phyloP scores from a whole-genome alignment of 768 basidiomycete species.

The Trametes meyenii region DNA sequence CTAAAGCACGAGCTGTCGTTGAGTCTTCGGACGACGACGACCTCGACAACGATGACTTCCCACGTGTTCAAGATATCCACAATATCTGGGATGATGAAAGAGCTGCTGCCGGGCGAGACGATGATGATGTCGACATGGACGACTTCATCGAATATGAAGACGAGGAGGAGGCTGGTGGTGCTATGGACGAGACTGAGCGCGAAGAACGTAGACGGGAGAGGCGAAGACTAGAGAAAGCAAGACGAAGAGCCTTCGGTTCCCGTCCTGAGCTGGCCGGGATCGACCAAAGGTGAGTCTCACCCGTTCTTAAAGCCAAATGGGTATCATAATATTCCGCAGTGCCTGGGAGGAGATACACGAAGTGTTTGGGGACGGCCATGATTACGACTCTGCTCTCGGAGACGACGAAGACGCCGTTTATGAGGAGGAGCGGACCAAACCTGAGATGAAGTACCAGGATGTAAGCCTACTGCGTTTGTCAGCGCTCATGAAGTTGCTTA shows the following conservation, averaged over 20 bases:
- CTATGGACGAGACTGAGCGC: conserved; percentile 73
- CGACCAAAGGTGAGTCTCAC: conserved; percentile 72
- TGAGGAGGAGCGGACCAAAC: conserved; percentile 57
- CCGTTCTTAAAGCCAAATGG: background rate
- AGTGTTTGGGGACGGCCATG: conserved; percentile 94
- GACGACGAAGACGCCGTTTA: conserved; percentile 68
- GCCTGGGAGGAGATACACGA: conserved; percentile 96
- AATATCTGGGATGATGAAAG: conserved; percentile 86
- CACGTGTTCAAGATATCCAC: conserved; percentile 60
- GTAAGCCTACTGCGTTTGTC: conserved; percentile 46
- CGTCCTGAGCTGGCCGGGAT: conserved; percentile 77
- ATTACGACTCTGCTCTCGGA: conserved; percentile 92
- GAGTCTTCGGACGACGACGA: conserved; percentile 85
- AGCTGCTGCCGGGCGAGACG: conserved; percentile 46
- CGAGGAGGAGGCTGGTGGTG: conserved; percentile 57
- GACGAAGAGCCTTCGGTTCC: conserved; percentile 65
- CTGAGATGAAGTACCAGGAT: conserved; percentile 84
- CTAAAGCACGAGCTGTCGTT: conserved; percentile 58
- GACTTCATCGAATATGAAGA: conserved; percentile 81
- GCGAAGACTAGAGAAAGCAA: conserved; percentile 63
- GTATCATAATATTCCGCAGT: conserved; percentile 44
- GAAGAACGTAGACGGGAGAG: conserved; percentile 75
- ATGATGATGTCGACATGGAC: conserved; percentile 67
- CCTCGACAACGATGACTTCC: conserved; percentile 57
- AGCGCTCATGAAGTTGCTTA: conserved; percentile 7